Percentiles rank a stretch among this genome's conserved stretches.
Conservation (phyloP, 805 yeast genomes). For the Komagataella pseudopastoris region DNA sequence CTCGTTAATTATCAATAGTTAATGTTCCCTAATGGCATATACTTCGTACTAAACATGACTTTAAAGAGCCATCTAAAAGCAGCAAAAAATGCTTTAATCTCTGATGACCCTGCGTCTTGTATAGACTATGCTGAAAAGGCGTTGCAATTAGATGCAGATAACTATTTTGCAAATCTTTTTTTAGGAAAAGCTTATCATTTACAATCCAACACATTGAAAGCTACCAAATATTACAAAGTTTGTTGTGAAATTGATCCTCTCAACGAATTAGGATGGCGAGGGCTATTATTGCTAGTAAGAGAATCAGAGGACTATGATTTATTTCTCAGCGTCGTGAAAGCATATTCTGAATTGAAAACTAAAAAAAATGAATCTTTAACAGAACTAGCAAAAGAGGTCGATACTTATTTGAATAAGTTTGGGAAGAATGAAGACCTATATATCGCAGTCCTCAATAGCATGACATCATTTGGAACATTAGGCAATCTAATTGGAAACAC, state of each 20-base stretch:
- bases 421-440: slow-evolving; percentile 6
- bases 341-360: slow-evolving; percentile 26
- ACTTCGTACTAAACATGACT: not conserved
- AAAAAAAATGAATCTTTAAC: slow-evolving; percentile 29
- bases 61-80: slow-evolving; percentile 23
- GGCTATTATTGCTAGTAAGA: slow-evolving; percentile 38
- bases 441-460: not conserved
- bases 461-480: not conserved
- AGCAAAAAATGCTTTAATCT: slow-evolving; percentile 37
- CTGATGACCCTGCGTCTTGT: slow-evolving; percentile 49
- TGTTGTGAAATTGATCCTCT: slow-evolving; percentile 39
- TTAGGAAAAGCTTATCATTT: slow-evolving; percentile 56
- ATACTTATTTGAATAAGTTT: slow-evolving; percentile 26
- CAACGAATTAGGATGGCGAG: slow-evolving; percentile 70
- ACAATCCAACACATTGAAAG: slow-evolving; percentile 21
- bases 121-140: slow-evolving; percentile 41
- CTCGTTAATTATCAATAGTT: not conserved
- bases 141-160: slow-evolving; percentile 37
- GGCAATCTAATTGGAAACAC: not conserved
- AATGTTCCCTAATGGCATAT: not conserved
- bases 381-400: slow-evolving; percentile 34
- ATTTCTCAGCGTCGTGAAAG: slow-evolving; percentile 34
- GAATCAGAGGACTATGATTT: slow-evolving; percentile 21
- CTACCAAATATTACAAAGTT: slow-evolving; percentile 26
- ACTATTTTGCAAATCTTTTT: slow-evolving; percentile 57